phyloP scores from a whole-genome alignment of 257 asterid genomes.

The Hygrophila difformis region DNA sequence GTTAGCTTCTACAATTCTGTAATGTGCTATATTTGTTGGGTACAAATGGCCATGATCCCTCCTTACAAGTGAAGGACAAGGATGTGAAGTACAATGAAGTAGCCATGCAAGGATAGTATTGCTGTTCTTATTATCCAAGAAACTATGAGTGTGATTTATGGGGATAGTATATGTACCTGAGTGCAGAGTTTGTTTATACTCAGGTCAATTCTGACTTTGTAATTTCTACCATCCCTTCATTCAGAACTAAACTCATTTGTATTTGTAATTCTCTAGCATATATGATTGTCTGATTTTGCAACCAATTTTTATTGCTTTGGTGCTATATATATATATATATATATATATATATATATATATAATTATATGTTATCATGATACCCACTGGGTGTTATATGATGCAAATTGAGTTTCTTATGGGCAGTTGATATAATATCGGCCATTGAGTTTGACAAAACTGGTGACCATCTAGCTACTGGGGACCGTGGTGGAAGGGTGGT shows the following conservation, averaged over 20 bases:
- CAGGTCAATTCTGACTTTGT: not conserved
- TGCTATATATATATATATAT: no score
- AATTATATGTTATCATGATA: no score
- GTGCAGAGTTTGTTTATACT: constrained; percentile 11
- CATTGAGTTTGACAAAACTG: constrained; percentile 70
- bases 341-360: no score
- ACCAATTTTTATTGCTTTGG: no score
- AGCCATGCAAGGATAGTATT: constrained; percentile 3
- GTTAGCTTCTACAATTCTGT: constrained; percentile 1
- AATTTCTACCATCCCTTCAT: no score
- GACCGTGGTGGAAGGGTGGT: constrained; percentile 96
- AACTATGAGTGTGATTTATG: not conserved
- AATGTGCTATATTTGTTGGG: constrained; percentile 1
- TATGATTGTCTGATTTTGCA: no score
- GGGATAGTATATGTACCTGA: constrained; percentile 12
- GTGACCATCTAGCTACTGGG: constrained; percentile 81
- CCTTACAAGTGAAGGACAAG: not conserved
- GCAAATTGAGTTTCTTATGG: constrained; percentile 19
- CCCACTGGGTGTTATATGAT: no score
- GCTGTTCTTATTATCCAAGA: constrained; percentile 1
- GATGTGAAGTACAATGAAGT: constrained; percentile 4
- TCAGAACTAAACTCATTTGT: no score
- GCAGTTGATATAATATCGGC: constrained; percentile 86
- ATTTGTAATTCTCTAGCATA: no score
- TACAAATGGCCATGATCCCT: constrained; percentile 10